These are phyloP conservation scores for Trichosporon sp. DNA, from an alignment of 1,284 basidiomycete species.

Conservation along the genomic window DNA sequence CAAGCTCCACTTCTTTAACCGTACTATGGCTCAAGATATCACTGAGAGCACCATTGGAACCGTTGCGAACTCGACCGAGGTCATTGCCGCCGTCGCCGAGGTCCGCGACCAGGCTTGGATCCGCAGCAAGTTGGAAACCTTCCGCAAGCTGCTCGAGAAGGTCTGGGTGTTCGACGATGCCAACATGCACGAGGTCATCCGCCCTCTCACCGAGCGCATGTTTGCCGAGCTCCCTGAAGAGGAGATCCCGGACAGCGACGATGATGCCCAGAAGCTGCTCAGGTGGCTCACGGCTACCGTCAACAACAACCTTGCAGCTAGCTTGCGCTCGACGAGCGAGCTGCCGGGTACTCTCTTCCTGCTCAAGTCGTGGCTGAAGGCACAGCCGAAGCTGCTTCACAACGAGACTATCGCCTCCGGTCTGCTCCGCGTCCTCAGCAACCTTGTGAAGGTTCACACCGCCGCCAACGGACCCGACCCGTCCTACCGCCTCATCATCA, in stretches of 20 bases:
- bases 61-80: conserved; percentile 79
- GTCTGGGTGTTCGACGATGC: conserved; percentile 73
- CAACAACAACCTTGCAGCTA: conserved; percentile 58
- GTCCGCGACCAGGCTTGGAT: conserved; percentile 86
- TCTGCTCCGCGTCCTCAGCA: conserved; percentile 78
- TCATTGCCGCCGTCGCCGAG: conserved; percentile 77
- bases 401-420: conserved; percentile 73
- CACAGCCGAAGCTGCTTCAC: conserved; percentile 63
- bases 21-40: conserved; percentile 77
- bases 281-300: conserved; percentile 69
- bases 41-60: conserved; percentile 62
- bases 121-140: conserved; percentile 62
- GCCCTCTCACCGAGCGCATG: conserved; percentile 80
- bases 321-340: conserved; percentile 34
- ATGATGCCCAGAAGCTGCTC: conserved; percentile 69
- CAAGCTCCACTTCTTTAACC: conserved; percentile 81
- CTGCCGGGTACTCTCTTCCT: conserved; percentile 78
- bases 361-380: conserved; percentile 80
- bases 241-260: conserved; percentile 63
- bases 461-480: conserved; percentile 51
- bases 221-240: conserved; percentile 77
- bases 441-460: conserved; percentile 84
- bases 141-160: conserved; percentile 86
- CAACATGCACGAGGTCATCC: conserved; percentile 68
- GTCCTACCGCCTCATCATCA: conserved; percentile 50